Conservation (phyloP, 2,329 filamentous ascomycete genomes). For the Fusarium udum region DNA sequence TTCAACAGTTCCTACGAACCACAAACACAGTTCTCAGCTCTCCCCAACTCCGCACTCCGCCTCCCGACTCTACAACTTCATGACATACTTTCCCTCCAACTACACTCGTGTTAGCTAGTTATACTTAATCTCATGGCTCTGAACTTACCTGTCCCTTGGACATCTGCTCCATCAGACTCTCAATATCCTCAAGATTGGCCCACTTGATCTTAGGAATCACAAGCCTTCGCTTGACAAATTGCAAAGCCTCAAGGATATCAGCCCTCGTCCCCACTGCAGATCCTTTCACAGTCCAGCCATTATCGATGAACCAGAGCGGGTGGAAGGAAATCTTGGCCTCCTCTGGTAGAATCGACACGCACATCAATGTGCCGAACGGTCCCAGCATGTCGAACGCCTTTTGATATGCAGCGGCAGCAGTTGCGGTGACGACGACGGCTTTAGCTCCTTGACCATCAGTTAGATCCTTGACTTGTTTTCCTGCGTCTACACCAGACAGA, state of each 20-base stretch:
- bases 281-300: slow-evolving; percentile 48
- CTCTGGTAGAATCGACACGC: slow-evolving; percentile 49
- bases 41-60: not conserved
- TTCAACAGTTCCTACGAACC: not conserved
- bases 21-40: not conserved
- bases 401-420: slow-evolving; percentile 47
- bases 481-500: slow-evolving; percentile 9
- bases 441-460: slow-evolving; percentile 34
- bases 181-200: slow-evolving; percentile 23
- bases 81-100: slow-evolving; percentile 33
- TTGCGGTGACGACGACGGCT: slow-evolving; percentile 47
- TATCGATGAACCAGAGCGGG: slow-evolving; percentile 49
- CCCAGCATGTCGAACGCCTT: slow-evolving; percentile 43
- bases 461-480: slow-evolving; percentile 12
- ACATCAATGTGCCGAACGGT: slow-evolving; percentile 52
- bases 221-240: slow-evolving; percentile 46
- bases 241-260: slow-evolving; percentile 53
- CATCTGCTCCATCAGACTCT: slow-evolving; percentile 27
- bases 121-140: rapidly evolving
- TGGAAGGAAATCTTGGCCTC: slow-evolving; percentile 44
- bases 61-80: slow-evolving; percentile 1
- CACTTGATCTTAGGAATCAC: slow-evolving; percentile 29
- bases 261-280: slow-evolving; percentile 50
- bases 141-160: slow-evolving; percentile 24
- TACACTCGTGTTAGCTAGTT: not conserved